These are phyloP conservation scores for Camellia granthamiana DNA, from an alignment of 148 eudicot genomes.

Conservation along the genomic window DNA sequence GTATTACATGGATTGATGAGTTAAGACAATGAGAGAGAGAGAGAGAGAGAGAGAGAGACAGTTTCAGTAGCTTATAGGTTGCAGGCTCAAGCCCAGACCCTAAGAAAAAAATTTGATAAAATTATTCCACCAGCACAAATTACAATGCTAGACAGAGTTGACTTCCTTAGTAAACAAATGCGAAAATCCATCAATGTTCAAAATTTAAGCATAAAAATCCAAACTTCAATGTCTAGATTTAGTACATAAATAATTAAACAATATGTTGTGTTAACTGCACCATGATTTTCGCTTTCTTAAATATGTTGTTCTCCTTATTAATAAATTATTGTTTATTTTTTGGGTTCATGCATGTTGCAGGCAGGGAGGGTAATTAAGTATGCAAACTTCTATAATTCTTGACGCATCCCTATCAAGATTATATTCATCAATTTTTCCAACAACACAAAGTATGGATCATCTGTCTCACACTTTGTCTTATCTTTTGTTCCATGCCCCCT, in stretches of 20 bases:
- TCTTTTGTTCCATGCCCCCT: no score
- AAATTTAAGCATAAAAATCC: not conserved
- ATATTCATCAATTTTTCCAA: not conserved
- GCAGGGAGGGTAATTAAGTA: no score
- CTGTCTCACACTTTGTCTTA: no score
- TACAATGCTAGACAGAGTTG: not conserved
- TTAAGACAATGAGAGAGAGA: not conserved
- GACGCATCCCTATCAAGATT: not conserved
- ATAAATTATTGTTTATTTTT: no score
- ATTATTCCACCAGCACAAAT: not conserved
- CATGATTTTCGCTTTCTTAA: no score
- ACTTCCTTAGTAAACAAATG: constrained; percentile 12
- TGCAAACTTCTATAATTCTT: no score
- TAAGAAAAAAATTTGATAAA: not conserved
- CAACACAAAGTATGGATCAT: not conserved
- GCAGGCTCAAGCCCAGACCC: not conserved
- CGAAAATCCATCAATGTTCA: not conserved
- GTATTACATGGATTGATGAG: no score
- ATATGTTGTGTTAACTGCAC: not conserved
- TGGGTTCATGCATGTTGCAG: no score
- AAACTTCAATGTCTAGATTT: no score
- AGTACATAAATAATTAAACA: not conserved
- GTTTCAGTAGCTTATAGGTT: not conserved
- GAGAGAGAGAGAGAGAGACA: not conserved
- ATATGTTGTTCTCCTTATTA: no score